These are phyloP conservation scores for Cutaneotrichosporon curvatum DNA, from an alignment of 1,284 basidiomycete species.

Conservation along the genomic window DNA sequence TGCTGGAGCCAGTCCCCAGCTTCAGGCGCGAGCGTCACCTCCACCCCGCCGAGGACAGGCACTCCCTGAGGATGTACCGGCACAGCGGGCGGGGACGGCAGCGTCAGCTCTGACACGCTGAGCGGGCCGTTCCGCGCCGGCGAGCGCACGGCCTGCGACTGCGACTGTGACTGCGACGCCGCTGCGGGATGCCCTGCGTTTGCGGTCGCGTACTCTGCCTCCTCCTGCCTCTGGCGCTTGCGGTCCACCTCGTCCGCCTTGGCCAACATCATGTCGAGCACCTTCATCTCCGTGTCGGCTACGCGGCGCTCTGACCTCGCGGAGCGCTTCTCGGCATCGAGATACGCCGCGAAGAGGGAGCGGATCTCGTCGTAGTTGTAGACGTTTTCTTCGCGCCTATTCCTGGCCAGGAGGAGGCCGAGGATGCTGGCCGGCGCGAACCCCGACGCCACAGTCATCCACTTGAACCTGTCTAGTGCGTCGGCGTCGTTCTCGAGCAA, in stretches of 20 bases:
- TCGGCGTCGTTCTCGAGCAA: slow-evolving; percentile 17
- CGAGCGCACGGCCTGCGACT: neutral
- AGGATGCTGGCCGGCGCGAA: slow-evolving; percentile 26
- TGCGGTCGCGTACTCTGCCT: neutral
- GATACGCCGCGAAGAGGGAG: slow-evolving; percentile 9
- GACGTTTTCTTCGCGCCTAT: slow-evolving; percentile 9
- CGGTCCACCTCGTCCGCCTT: slow-evolving; percentile 12
- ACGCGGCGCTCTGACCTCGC: neutral
- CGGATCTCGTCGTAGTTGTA: slow-evolving; percentile 17
- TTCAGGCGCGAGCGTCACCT: slow-evolving; percentile 10
- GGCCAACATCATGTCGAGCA: slow-evolving; percentile 19
- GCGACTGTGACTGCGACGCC: neutral
- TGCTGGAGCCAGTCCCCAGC: slow-evolving; percentile 1
- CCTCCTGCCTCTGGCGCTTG: neutral
- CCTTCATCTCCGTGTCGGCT: slow-evolving; percentile 12
- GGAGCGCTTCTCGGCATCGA: slow-evolving; percentile 9
- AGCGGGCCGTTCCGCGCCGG: neutral
- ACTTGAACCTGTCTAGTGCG: slow-evolving; percentile 32
- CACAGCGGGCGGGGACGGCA: neutral
- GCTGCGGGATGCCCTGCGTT: neutral
- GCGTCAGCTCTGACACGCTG: neutral
- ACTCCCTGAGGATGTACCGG: too few species aligned
- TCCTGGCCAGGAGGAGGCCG: slow-evolving; percentile 22
- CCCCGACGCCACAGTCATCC: slow-evolving; percentile 31
- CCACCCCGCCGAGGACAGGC: too few species aligned